Conservation (phyloP, 1,284 basidiomycete genomes). For the Ceratobasidium sp. region DNA sequence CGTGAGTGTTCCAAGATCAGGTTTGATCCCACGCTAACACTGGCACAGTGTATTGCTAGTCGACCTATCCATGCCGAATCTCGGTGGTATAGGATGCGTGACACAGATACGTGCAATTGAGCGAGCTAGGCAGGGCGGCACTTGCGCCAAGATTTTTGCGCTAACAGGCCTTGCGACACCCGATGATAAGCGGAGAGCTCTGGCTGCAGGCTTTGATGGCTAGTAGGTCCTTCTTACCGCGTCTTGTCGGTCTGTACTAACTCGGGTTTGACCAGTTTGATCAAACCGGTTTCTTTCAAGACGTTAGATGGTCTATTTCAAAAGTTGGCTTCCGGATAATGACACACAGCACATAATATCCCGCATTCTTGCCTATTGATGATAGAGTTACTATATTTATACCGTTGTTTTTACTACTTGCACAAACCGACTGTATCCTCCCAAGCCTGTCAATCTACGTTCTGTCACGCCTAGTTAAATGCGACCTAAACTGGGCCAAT, state of each 20-base stretch:
- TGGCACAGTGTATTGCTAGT: constrained; percentile 79
- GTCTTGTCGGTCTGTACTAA: constrained; percentile 19
- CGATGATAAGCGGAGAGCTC: constrained; percentile 92
- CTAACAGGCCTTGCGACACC: constrained; percentile 92
- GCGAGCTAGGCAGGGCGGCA: constrained; percentile 59
- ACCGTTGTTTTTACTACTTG: constrained; percentile 16
- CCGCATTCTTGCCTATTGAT: constrained; percentile 39
- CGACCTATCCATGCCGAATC: constrained; percentile 92
- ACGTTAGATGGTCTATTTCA: constrained; percentile 88
- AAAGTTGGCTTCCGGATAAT: constrained; percentile 63
- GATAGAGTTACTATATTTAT: constrained; percentile 45
- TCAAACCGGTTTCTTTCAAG: constrained; percentile 92
- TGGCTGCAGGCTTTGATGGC: constrained; percentile 93
- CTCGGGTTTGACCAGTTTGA: constrained; percentile 67
- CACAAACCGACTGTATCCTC: constrained; percentile 23
- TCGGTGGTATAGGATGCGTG: constrained; percentile 91
- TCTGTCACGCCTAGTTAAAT: neutral
- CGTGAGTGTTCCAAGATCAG: constrained; percentile 66
- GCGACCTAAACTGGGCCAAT: neutral
- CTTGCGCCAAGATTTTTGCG: constrained; percentile 78
- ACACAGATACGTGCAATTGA: constrained; percentile 86
- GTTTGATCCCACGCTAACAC: constrained; percentile 17
- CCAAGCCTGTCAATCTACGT: neutral
- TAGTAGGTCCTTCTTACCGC: constrained; percentile 71
- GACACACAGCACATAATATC: neutral